Evolutionary conservation across 2,329 filamentous ascomycete genomes (phyloP).

Genomic region (Aspergillus quadrilineatus): DNA sequence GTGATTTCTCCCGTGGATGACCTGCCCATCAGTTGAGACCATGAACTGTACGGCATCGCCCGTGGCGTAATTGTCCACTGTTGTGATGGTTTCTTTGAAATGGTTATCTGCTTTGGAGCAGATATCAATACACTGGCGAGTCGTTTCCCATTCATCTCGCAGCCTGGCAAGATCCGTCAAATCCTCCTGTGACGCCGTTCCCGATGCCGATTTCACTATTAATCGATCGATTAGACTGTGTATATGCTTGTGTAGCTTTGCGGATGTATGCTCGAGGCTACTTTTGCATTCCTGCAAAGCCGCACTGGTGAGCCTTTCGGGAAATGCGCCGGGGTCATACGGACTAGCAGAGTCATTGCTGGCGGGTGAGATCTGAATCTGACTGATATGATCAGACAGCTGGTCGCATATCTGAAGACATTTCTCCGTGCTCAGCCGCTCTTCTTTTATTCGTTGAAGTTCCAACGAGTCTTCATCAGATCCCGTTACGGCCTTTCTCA

Average conservation of each 20-base stretch:
- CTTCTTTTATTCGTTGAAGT: conserved; percentile 26
- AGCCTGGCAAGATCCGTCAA: conserved; percentile 33
- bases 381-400: conserved; percentile 30
- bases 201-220: conserved; percentile 30
- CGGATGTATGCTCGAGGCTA: conserved; percentile 27
- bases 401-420: conserved; percentile 33
- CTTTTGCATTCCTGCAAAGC: conserved; percentile 39
- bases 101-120: conserved; percentile 32
- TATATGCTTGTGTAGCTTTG: conserved; percentile 35
- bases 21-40: conserved; percentile 38
- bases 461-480: conserved; percentile 23
- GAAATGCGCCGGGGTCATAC: conserved; percentile 15
- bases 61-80: conserved; percentile 37
- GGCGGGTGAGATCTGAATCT: conserved; percentile 24
- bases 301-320: conserved; percentile 32
- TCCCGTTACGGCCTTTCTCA: conserved; percentile 11
- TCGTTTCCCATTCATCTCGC: conserved; percentile 38
- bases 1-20: conserved; percentile 35
- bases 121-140: conserved; percentile 35
- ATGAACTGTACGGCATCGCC: conserved; percentile 40
- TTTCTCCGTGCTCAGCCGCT: conserved; percentile 31
- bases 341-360: conserved; percentile 17
- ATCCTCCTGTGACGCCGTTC: conserved; percentile 30
- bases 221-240: conserved; percentile 32
- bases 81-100: conserved; percentile 31